Evolutionary conservation across 2,329 filamentous ascomycete species (phyloP).

Genomic region (Fusarium albidum): DNA sequence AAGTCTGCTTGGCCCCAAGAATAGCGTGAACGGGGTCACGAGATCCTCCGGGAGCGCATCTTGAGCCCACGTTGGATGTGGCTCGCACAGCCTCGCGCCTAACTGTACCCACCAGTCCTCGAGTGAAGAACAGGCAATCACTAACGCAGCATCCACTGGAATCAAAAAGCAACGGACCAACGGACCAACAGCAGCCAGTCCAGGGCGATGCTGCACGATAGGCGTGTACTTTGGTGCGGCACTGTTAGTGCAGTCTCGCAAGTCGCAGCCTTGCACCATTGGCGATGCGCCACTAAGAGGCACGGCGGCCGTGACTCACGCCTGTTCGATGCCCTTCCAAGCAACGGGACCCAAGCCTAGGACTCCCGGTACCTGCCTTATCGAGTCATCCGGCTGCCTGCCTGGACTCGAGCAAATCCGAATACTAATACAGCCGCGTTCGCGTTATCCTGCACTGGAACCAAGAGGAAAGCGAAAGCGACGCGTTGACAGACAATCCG

Average conservation of each 20-base stretch:
- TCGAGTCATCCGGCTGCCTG: conserved; percentile 37
- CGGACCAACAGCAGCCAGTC: conserved; percentile 2
- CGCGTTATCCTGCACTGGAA: conserved; percentile 8
- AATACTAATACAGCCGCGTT: conserved; percentile 40
- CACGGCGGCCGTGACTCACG: conserved; percentile 38
- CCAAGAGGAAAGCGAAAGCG: not conserved
- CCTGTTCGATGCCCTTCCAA: conserved; percentile 16
- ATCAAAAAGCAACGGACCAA: no score
- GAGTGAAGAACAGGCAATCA: conserved; percentile 23
- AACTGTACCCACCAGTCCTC: conserved; percentile 20
- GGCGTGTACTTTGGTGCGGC: conserved; percentile 5
- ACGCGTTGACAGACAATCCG: conserved; percentile 21
- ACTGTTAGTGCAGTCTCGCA: conserved; percentile 32
- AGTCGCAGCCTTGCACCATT: conserved; percentile 39
- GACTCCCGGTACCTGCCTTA: conserved; percentile 25
- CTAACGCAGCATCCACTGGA: conserved; percentile 3
- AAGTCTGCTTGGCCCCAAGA: conserved; percentile 14
- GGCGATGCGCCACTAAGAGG: conserved; percentile 33
- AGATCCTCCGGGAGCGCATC: conserved; percentile 17
- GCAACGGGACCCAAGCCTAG: conserved; percentile 13
- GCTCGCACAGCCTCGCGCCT: conserved; percentile 26
- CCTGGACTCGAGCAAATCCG: conserved; percentile 25
- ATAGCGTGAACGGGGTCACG: conserved; percentile 38
- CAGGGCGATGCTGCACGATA: conserved; percentile 1
- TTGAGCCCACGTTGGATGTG: conserved; percentile 7